Evolutionary conservation across 495 filamentous ascomycete genomes (phyloP), one percentile per base, ranked within the genome.

Genomic region (Xylaria bambusicola): DNA sequence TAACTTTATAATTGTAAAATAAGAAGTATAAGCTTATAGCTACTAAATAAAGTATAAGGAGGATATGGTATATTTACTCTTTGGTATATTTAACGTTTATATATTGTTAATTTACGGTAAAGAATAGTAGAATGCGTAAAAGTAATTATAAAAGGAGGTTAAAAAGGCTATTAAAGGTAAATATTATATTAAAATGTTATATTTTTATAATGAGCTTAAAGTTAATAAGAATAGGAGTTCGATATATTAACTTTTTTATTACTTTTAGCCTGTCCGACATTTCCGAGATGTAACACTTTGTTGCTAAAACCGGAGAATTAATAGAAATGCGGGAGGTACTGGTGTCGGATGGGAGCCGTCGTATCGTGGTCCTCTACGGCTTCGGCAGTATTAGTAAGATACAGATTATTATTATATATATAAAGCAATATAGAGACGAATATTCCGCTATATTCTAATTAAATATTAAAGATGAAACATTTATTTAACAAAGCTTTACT

Each of bases 351-450:
- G 63, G 56, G 15, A 60, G 59, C 33, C 70, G 70, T 42, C 62
- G 49, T 45, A 40, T 50, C 60, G 60, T 71, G 58, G 10, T 67
- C 23, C 38, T 74, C 26, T 66, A 63, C 26, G 72, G 68, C 17
- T 60, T 76, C 47, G 69, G 69, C 18, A 69, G 73, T 17, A 65
- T 60, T 49, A 67, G 71, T n/a, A 76, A 76, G 62, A 69, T 68
- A 24, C 71, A 75, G 46, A 42, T 76, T 36, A 70, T 71, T 3
- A 51, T 70, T 18, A 61, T 70, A 42, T 75, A 68, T 55, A 35
- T 46, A 35, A 66, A 58, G 52, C 55, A 63, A 45, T 62, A 71
- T 56, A 57, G 62, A 20, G 48, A 65, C 44, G 42, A 51, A 21
- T 65, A 55, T 54, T 52, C 60, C 23, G 59, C 63, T 17, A 65